These are phyloP conservation scores for Cladosporium phlei DNA, from an alignment of 2,329 filamentous ascomycete genomes.

Conservation along the genomic window DNA sequence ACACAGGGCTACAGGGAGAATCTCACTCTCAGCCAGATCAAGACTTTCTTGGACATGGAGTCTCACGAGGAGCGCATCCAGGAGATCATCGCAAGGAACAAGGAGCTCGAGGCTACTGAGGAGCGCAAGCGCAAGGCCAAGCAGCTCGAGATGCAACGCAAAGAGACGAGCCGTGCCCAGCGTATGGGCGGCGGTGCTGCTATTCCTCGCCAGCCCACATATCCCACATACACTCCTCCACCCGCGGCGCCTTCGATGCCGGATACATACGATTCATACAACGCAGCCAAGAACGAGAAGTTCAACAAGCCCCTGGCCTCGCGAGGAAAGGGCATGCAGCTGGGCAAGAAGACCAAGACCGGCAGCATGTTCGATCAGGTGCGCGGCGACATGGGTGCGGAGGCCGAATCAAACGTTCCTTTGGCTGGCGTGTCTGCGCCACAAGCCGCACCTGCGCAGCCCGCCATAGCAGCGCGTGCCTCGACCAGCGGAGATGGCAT, in stretches of 20 bases:
- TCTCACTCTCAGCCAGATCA: conserved; percentile 92
- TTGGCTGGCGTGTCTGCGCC: conserved; percentile 54
- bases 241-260: conserved; percentile 70
- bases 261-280: conserved; percentile 88
- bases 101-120: conserved; percentile 95
- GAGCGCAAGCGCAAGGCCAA: conserved; percentile 98
- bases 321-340: conserved; percentile 96
- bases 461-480: conserved; percentile 53
- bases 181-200: conserved; percentile 45
- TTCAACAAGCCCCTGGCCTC: conserved; percentile 69
- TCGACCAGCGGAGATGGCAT: conserved; percentile 77
- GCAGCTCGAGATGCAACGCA: conserved; percentile 97
- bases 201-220: conserved; percentile 70
- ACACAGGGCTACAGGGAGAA: conserved; percentile 96
- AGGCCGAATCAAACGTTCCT: conserved; percentile 68
- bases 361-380: conserved; percentile 98
- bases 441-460: conserved; percentile 42
- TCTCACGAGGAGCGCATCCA: conserved; percentile 98
- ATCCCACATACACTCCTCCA: conserved; percentile 87
- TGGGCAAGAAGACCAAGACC: conserved; percentile 97
- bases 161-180: conserved; percentile 79
- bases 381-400: conserved; percentile 81
- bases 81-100: conserved; percentile 94
- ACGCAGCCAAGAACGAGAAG: conserved; percentile 94
- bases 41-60: conserved; percentile 99